A percentile compares a stretch with the other conserved stretches of the same genome.
phyloP scores from a whole-genome alignment of 768 basidiomycete species.

The Paxillus involutus region DNA sequence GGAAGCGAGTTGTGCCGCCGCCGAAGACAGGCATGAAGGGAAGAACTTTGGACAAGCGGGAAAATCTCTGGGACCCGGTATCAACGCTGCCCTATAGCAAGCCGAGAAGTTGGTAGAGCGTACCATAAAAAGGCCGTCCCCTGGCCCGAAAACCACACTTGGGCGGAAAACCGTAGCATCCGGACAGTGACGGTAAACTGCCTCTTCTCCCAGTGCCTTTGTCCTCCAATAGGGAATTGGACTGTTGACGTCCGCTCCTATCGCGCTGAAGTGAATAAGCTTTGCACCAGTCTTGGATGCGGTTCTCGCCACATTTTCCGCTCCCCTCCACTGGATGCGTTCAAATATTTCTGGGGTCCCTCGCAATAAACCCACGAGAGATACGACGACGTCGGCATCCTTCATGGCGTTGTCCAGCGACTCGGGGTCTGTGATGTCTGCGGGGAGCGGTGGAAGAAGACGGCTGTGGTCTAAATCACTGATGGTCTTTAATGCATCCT shows the following conservation, averaged over 20 bases:
- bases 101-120: constrained; percentile 15
- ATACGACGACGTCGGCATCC: constrained; percentile 58
- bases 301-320: constrained; percentile 60
- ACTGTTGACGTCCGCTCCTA: constrained; percentile 66
- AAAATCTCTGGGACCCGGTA: constrained; percentile 50
- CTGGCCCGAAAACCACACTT: constrained; percentile 74
- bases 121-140: constrained; percentile 75
- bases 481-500: constrained; percentile 30
- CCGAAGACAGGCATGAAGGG: constrained; percentile 79
- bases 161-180: constrained; percentile 67
- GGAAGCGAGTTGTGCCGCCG: constrained; percentile 64
- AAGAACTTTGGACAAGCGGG: constrained; percentile 53
- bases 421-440: constrained; percentile 53
- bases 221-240: constrained; percentile 59
- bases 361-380: constrained; percentile 67
- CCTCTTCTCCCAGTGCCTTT: constrained; percentile 61
- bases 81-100: not conserved
- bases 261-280: constrained; percentile 68
- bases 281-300: constrained; percentile 54
- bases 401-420: constrained; percentile 50
- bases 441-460: constrained; percentile 41
- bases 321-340: constrained; percentile 61
- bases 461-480: constrained; percentile 31
- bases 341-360: constrained; percentile 59
- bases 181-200: constrained; percentile 45